phyloP scores from a whole-genome alignment of 495 filamentous ascomycete species.

The Chaetomium fimeti region DNA sequence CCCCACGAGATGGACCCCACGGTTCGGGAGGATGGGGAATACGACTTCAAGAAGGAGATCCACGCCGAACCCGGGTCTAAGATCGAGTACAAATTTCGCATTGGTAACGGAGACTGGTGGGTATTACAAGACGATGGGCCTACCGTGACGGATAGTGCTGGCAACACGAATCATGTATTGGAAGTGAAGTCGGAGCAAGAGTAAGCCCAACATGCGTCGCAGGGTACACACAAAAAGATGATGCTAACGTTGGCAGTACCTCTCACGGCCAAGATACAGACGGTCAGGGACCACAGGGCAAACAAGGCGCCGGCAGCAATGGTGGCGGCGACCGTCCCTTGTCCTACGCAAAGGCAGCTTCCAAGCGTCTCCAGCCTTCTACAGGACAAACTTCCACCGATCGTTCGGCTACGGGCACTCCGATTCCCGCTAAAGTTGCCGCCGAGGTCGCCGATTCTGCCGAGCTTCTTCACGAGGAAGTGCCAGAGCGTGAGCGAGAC shows the following conservation, averaged over 20 bases:
- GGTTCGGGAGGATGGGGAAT: slow-evolving; percentile 42
- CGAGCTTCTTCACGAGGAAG: slow-evolving; percentile 37
- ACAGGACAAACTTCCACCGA: background rate
- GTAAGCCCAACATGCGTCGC: slow-evolving; percentile 13
- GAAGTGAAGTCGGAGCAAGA: slow-evolving; percentile 34
- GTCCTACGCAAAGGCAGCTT: slow-evolving; percentile 7
- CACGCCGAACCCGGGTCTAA: slow-evolving; percentile 46
- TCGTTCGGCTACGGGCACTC: slow-evolving; percentile 29
- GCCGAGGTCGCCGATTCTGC: slow-evolving; percentile 47
- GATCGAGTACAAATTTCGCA: slow-evolving; percentile 69
- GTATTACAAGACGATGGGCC: slow-evolving; percentile 55
- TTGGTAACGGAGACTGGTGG: slow-evolving; percentile 65
- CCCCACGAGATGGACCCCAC: slow-evolving; percentile 57
- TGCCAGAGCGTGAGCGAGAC: slow-evolving; percentile 33
- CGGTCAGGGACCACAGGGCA: background rate
- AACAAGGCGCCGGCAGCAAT: background rate
- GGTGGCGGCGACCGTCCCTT: background rate
- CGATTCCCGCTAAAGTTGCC: slow-evolving; percentile 30
- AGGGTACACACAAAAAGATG: no score
- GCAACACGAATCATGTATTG: slow-evolving; percentile 61
- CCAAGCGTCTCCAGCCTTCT: slow-evolving; percentile 16
- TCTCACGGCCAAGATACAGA: background rate
- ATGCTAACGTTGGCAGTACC: background rate
- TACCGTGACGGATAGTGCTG: slow-evolving; percentile 54
- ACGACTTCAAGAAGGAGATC: slow-evolving; percentile 49